Evolutionary conservation across 1,139 yeast species (phyloP).

Genomic region (Blastobotrys proliferans): DNA sequence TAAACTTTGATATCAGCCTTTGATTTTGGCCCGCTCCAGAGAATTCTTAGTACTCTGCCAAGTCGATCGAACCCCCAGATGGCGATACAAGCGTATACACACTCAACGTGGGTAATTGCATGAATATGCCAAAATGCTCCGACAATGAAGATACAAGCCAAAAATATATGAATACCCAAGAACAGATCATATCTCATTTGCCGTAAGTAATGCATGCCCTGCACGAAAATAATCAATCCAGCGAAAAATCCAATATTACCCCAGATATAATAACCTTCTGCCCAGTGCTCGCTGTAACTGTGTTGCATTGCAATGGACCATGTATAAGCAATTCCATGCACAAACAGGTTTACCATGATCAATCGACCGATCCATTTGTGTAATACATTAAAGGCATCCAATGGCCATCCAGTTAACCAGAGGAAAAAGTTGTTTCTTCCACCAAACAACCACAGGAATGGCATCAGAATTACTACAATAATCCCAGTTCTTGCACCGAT

Average conservation of each 20-base stretch:
- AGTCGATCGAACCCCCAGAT: conserved; percentile 43
- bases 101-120: conserved; percentile 28
- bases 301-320: conserved; percentile 10
- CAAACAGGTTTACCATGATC: conserved; percentile 39
- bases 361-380: conserved; percentile 61
- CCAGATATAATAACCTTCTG: conserved; percentile 34
- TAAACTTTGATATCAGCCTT: conserved; percentile 36
- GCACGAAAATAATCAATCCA: conserved; percentile 17
- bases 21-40: conserved; percentile 41
- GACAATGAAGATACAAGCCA: conserved; percentile 53
- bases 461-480: conserved; percentile 47
- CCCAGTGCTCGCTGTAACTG: conserved; percentile 13
- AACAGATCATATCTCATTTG: conserved; percentile 39
- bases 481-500: conserved; percentile 60
- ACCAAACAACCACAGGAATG: conserved; percentile 52
- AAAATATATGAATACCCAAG: conserved; percentile 50
- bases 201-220: conserved; percentile 19
- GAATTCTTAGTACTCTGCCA: conserved; percentile 35
- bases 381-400: conserved; percentile 52
- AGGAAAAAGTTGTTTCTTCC: conserved; percentile 61
- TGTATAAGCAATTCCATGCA: conserved; percentile 16
- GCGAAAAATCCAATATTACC: conserved; percentile 21
- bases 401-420: conserved; percentile 57
- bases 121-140: conserved; percentile 57
- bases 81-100: conserved; percentile 36